Percentiles rank a stretch among this genome's conserved stretches.
Evolutionary conservation across 2,329 filamentous ascomycete genomes (phyloP).

Genomic region (Scedosporium minutisporum): DNA sequence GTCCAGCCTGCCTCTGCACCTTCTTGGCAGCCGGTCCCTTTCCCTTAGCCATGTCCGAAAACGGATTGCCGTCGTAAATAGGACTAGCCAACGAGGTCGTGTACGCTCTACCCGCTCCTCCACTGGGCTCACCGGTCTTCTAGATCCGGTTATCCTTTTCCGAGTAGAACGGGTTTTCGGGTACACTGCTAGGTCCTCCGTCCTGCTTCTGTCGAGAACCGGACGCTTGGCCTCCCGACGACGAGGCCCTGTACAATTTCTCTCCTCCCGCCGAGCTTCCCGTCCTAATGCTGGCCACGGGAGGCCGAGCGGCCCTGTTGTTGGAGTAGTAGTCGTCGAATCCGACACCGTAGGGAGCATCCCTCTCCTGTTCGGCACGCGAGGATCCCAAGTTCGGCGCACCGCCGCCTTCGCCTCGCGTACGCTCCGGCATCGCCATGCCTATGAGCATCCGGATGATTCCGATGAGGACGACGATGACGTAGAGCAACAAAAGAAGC

Average conservation of each 20-base stretch:
- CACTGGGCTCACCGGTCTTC: not conserved
- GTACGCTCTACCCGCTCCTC: slow-evolving; percentile 1
- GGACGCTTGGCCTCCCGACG: not conserved
- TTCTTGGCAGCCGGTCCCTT: not conserved
- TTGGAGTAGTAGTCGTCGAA: not conserved
- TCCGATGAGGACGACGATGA: slow-evolving; percentile 68
- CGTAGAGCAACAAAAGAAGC: slow-evolving; percentile 64
- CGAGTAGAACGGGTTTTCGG: not conserved
- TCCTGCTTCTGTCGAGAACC: not conserved
- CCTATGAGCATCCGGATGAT: slow-evolving; percentile 55
- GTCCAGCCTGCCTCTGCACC: not conserved
- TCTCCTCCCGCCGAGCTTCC: not conserved
- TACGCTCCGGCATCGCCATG: slow-evolving; percentile 50
- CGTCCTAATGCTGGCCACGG: not conserved
- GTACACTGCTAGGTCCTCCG: slow-evolving; percentile 2
- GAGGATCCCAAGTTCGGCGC: not conserved
- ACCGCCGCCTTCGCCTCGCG: slow-evolving; percentile 27
- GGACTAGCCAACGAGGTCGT: slow-evolving; percentile 10
- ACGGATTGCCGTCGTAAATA: slow-evolving; percentile 6
- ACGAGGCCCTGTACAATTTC: not conserved
- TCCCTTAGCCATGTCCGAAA: slow-evolving; percentile 1
- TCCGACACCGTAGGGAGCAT: not conserved
- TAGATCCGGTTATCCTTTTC: not conserved
- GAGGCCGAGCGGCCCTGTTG: not conserved
- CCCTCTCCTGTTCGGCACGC: not conserved